Conservation (phyloP, 2,329 filamentous ascomycete species). For the Fusarium musae region DNA sequence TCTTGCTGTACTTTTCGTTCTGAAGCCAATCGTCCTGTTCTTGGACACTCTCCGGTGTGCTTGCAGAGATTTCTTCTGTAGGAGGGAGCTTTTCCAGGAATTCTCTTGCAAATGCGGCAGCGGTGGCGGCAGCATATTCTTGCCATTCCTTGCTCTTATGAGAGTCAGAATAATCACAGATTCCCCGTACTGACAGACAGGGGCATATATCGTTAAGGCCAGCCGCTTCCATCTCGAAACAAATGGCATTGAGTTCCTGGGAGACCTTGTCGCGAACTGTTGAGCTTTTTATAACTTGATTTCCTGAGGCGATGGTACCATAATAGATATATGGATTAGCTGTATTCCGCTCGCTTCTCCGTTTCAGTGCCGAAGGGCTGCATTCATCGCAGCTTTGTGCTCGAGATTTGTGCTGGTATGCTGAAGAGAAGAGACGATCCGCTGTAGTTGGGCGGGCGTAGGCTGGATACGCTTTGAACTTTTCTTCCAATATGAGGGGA, state of each 20-base stretch:
- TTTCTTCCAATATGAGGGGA: accelerated
- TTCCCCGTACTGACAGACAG: background rate
- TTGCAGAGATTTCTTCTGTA: accelerated
- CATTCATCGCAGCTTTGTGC: background rate
- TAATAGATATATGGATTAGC: background rate
- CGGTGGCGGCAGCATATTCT: background rate
- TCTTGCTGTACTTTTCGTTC: background rate
- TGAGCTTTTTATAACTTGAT: background rate
- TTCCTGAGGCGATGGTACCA: background rate
- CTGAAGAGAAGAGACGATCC: background rate
- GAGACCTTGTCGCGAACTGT: accelerated
- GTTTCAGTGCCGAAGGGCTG: background rate
- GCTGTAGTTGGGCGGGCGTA: background rate
- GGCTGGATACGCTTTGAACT: accelerated
- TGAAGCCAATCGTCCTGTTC: background rate
- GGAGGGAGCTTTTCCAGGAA: background rate
- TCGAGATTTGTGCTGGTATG: accelerated
- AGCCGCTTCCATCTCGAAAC: background rate
- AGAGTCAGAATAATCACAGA: background rate
- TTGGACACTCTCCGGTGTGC: accelerated
- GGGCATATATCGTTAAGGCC: background rate
- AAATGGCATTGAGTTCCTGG: accelerated
- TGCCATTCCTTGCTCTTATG: background rate
- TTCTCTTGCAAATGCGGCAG: background rate
- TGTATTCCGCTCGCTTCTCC: accelerated